Conservation (phyloP, 169 alveolate species). For the Plasmodium gaboni region DNA sequence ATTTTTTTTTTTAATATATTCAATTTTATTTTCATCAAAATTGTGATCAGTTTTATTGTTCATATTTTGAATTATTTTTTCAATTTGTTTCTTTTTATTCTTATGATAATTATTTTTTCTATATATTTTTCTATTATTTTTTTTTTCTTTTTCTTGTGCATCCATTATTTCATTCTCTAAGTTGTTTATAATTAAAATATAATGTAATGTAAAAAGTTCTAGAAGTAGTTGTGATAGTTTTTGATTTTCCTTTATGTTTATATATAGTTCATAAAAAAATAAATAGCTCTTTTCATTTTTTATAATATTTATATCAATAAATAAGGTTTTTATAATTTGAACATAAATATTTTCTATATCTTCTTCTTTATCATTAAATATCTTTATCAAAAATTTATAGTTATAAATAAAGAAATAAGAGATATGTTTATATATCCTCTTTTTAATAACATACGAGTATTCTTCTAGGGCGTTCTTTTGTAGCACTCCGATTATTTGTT, state of each 20-base stretch:
- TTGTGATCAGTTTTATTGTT: background rate
- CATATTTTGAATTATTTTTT: background rate
- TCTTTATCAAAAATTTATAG: constrained; percentile 5
- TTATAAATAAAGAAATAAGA: constrained; percentile 44
- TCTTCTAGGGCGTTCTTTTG: constrained; percentile 32
- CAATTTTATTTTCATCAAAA: background rate
- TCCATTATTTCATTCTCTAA: background rate
- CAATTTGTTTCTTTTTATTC: background rate
- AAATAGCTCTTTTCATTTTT: constrained; percentile 19
- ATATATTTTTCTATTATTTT: background rate
- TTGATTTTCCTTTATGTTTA: constrained; percentile 4
- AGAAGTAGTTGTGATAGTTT: background rate
- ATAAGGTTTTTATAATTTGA: constrained; percentile 22
- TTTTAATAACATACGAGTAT: constrained; percentile 17
- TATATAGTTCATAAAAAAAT: constrained; percentile 15
- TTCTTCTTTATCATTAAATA: constrained; percentile 2
- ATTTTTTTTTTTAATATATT: background rate
- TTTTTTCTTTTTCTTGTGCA: background rate
- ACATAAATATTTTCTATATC: constrained; percentile 24
- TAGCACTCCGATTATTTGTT: constrained; percentile 1
- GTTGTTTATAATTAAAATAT: constrained; percentile 28
- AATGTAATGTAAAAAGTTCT: constrained; percentile 21
- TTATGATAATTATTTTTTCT: background rate
- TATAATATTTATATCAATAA: constrained; percentile 47
- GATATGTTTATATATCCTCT: constrained; percentile 22